Conservation (phyloP, 108 stramenopile genomes). For the Parietichytrium sp. region DNA sequence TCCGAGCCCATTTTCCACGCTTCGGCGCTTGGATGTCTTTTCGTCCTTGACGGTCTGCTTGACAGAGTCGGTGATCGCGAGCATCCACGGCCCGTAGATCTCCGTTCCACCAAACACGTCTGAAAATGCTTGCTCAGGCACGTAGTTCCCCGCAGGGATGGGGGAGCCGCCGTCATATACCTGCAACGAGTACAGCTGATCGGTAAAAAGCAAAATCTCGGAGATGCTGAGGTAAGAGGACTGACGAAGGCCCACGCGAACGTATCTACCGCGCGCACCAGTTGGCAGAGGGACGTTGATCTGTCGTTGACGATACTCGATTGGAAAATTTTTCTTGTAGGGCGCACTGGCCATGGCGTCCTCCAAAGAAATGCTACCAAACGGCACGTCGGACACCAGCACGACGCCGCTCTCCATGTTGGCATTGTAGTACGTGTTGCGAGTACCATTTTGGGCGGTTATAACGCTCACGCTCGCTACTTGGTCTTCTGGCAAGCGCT, state of each 20-base stretch:
- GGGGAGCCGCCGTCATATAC: not conserved
- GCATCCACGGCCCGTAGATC: constrained; percentile 24
- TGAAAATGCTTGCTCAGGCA: not conserved
- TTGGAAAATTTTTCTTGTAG: not conserved
- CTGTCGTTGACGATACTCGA: not conserved
- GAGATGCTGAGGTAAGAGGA: not conserved
- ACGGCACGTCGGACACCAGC: not conserved
- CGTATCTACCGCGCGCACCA: not conserved
- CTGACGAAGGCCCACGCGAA: constrained; percentile 18
- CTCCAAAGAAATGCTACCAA: not conserved
- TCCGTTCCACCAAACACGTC: not conserved
- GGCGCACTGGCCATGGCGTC: not conserved
- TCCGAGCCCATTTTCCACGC: not conserved
- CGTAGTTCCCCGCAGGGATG: not conserved
- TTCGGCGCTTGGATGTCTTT: not conserved
- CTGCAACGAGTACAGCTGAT: not conserved
- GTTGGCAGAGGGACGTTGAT: constrained; percentile 29
- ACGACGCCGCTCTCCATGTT: not conserved
- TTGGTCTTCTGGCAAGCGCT: not conserved
- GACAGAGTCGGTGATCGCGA: constrained; percentile 1
- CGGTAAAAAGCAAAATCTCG: constrained; percentile 13
- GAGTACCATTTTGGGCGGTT: not conserved
- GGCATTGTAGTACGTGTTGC: constrained; percentile 29
- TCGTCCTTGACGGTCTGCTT: not conserved
- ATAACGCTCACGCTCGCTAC: not conserved